phyloP scores from a whole-genome alignment of 192 early-diverging fungal genomes.

The Gonapodya prolifera region DNA sequence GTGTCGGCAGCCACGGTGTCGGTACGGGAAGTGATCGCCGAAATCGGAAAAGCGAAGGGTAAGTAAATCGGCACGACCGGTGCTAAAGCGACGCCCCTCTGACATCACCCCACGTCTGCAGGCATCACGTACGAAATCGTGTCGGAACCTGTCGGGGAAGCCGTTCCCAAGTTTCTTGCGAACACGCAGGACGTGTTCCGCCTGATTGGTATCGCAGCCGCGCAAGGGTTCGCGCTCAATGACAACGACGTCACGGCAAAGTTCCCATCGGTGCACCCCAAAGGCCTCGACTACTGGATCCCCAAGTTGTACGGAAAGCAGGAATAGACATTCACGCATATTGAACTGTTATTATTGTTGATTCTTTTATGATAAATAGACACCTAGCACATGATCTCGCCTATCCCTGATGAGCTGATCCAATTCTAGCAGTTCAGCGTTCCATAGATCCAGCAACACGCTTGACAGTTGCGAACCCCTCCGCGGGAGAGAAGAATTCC shows the following conservation, averaged over 20 bases:
- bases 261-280: not conserved
- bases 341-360: too few relatives aligned
- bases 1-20: not conserved
- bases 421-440: not conserved
- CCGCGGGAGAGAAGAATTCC: not conserved
- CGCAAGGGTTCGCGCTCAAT: not conserved
- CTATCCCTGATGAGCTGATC: too few relatives aligned
- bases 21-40: not conserved
- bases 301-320: not conserved
- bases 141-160: not conserved
- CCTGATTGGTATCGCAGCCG: not conserved
- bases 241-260: not conserved
- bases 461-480: not conserved
- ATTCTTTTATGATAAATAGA: too few relatives aligned
- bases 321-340: too few relatives aligned
- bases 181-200: not conserved
- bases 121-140: not conserved
- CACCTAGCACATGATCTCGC: too few relatives aligned
- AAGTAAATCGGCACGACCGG: not conserved
- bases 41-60: not conserved
- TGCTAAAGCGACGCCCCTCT: not conserved
- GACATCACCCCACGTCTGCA: not conserved
- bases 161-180: not conserved
- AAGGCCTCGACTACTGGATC: not conserved
- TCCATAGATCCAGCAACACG: not conserved